Evolutionary conservation across 2,329 filamentous ascomycete genomes (phyloP), one percentile per base, ranked within the genome.

Genomic region (Pseudogymnoascus sp.): DNA sequence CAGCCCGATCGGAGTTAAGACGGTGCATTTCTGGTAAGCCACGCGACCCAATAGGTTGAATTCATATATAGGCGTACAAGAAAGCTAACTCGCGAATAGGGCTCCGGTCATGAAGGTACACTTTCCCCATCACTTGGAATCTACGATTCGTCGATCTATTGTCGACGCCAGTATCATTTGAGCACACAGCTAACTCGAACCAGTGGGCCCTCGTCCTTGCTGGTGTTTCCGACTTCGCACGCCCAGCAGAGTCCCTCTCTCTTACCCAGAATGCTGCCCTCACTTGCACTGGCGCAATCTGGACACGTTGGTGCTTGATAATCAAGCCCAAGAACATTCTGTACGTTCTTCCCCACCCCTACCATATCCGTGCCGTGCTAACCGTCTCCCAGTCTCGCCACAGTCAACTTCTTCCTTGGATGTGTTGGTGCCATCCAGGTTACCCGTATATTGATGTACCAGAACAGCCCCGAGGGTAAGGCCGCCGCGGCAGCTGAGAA

Each of bases 271-370:
- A 98, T 80, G 82, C 82, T 61, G 93, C 95, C 65, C 85, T 99
- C 71, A 95, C 91, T 75, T 87, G 87, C 71, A 99, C 95, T 8
- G 95, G 95, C 70, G 79, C 90, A 69, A 99, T 99, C 83, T 99
- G 95, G 95, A 99, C 95, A 54, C 86, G 95, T 70, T 99, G 95
- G 95, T 99, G 95, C 83, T 83, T 98, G 75, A 90, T 99, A 77
- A 99, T 99, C 79, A 92, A 87, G 78, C 95, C 95, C 65, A 87
- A 87, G 79, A 99, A 99, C 83, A 80, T 92, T 73, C 89, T 97
- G 88, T 92, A 80, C 60, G 87, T 79, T 37, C 10, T 39, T 19
- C 21, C 34, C 16, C 36, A 28, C 16, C 41, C 62, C n/a, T 65
- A 62, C 31, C 61, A 63, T 8, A 69, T 45, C 14, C 16, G 10